These are phyloP conservation scores for Perilla frutescens DNA, from an alignment of 257 asterid species.

Conservation along the genomic window DNA sequence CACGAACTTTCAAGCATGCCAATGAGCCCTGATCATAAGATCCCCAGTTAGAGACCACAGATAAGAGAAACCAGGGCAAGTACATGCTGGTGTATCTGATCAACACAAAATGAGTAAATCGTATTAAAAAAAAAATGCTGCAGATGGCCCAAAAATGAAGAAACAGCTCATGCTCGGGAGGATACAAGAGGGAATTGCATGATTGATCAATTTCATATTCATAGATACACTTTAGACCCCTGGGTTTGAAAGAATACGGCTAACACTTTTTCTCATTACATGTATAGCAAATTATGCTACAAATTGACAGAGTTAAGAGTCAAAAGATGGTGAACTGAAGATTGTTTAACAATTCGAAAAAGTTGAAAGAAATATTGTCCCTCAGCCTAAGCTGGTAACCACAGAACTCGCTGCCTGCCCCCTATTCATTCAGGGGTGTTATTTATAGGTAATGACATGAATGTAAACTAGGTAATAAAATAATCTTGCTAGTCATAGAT, in stretches of 20 bases:
- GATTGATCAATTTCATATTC: too few relatives aligned
- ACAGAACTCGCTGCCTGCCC: neutral
- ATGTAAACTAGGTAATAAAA: neutral
- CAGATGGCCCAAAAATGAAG: too few relatives aligned
- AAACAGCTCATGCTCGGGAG: too few relatives aligned
- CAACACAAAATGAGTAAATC: too few relatives aligned
- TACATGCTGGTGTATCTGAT: neutral
- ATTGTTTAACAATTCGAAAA: neutral
- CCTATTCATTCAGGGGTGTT: neutral
- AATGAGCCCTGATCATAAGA: conserved; percentile 71
- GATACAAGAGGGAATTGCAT: too few relatives aligned
- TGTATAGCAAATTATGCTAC: neutral
- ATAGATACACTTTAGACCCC: too few relatives aligned
- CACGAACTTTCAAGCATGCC: conserved; percentile 81
- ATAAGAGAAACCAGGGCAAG: neutral
- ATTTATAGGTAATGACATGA: neutral
- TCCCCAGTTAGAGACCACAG: conserved; percentile 26
- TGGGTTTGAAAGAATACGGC: too few relatives aligned
- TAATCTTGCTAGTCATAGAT: neutral
- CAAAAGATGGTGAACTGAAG: neutral
- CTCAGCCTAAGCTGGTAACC: neutral
- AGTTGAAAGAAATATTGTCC: neutral
- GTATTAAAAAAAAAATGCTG: too few relatives aligned
- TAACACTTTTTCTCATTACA: neutral
- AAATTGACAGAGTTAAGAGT: neutral